Percentiles rank a stretch among this genome's conserved stretches.
Conservation (phyloP, 257 asterid genomes). For the Prunella vulgaris region DNA sequence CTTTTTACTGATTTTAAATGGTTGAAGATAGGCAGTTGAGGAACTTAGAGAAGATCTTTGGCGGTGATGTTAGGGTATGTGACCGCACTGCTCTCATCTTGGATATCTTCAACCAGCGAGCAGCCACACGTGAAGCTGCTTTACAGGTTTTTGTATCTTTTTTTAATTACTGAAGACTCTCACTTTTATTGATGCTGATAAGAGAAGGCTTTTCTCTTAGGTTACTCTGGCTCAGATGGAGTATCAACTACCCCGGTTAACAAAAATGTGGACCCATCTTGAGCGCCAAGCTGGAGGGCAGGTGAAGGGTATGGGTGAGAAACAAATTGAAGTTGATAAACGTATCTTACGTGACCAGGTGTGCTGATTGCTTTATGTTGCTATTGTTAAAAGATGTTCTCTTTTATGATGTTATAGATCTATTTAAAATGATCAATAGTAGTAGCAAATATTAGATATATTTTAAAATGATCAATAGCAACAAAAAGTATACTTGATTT, state of each 20-base stretch:
- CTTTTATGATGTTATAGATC: background rate
- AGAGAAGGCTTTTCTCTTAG: conserved; percentile 30
- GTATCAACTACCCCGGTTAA: conserved; percentile 86
- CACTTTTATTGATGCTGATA: conserved; percentile 20
- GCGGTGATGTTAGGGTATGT: conserved; percentile 89
- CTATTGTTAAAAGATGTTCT: background rate
- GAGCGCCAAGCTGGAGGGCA: conserved; percentile 99
- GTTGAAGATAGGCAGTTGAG: conserved; percentile 71
- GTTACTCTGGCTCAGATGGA: conserved; percentile 97
- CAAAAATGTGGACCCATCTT: conserved; percentile 96
- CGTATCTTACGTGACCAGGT: conserved; percentile 95
- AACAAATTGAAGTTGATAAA: conserved; percentile 97
- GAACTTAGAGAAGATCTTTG: conserved; percentile 83
- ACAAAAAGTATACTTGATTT: background rate
- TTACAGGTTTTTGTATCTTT: conserved; percentile 48
- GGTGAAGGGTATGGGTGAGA: conserved; percentile 99
- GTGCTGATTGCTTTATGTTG: conserved; percentile 27
- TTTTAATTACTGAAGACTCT: background rate
- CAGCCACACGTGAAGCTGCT: conserved; percentile 97
- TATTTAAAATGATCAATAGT: background rate
- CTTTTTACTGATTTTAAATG: conserved; percentile 15
- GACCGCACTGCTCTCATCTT: conserved; percentile 97
- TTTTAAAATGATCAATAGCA: background rate
- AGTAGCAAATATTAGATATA: background rate
- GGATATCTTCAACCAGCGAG: conserved; percentile 92